These are phyloP conservation scores for Solanum tarijense DNA, from an alignment of 257 asterid genomes.

Conservation along the genomic window DNA sequence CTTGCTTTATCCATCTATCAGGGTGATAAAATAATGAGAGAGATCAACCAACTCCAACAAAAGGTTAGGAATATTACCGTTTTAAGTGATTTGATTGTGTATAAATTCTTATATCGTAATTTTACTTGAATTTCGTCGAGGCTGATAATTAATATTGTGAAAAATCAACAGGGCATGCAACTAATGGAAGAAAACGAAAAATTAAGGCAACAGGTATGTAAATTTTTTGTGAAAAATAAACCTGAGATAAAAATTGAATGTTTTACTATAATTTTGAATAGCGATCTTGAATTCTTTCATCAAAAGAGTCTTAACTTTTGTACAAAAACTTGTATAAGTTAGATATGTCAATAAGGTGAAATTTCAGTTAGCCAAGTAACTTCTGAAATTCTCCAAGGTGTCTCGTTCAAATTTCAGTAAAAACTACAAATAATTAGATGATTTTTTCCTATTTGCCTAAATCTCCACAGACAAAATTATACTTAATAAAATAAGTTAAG, in stretches of 20 bases:
- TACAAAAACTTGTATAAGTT: no score
- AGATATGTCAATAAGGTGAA: no score
- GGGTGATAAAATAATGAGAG: slow-evolving; percentile 64
- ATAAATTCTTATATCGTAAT: background rate
- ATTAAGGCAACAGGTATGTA: slow-evolving; percentile 45
- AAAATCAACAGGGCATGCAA: slow-evolving; percentile 42
- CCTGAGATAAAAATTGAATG: no score
- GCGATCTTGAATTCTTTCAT: no score
- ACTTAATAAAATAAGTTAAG: background rate
- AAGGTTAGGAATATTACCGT: slow-evolving; percentile 21
- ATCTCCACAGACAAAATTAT: background rate
- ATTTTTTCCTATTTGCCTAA: background rate
- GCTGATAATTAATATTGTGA: background rate
- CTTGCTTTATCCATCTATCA: slow-evolving; percentile 4
- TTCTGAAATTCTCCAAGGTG: accelerated
- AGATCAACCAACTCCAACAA: slow-evolving; percentile 64
- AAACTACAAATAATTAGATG: background rate
- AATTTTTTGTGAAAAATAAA: background rate
- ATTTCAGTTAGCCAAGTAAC: no score
- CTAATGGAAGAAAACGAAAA: slow-evolving; percentile 60
- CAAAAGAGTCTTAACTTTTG: no score
- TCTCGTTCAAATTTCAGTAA: background rate
- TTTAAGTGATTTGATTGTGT: background rate
- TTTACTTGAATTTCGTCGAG: background rate
- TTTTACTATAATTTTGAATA: background rate